Evolutionary conservation across 805 yeast species (phyloP), one percentile per base, ranked within the genome.

Genomic region (Jamesozyma gamospora): DNA sequence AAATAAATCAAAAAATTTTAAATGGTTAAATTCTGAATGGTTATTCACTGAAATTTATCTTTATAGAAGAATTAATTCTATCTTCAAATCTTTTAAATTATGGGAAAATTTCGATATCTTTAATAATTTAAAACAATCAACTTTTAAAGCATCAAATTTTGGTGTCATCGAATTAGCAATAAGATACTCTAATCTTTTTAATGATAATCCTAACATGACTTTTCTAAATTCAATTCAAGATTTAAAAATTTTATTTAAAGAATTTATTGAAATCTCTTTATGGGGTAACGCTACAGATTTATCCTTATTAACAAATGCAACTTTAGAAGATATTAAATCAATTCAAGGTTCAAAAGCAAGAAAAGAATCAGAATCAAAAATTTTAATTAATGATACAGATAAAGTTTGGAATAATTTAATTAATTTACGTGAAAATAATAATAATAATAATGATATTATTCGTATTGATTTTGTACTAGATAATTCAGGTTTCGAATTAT

Each of bases 271-370:
- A 56, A 75, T 90, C 40, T 84, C 96, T 0, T 64, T 92, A 39
- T 92, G 99, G 99, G 99, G 99, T 21, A 92, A 92, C 61, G 96
- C 97, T 15, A 85, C 96, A 4, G 99, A 92, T 61, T 71, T 92
- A 54, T 86, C 96, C 0, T 66, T 94, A 39, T 69, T 92, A 46
- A 88, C 94, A 4, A 87, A 84, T 43, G 86, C 90, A n/a, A 77
- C 87, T 7, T 58, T 86, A 24, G 96, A 88, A 35, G 96, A 92
- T 48, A 82, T 92, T 52, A 82, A 85, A 60, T 77, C 90, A 5
- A 76, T 86, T 30, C 99, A 92, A 66, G 96, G 96, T 32, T 83
- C 82, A 11, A 86, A 82, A 46, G 86, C 86, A 15, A 72, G 97
- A 49, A 80, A 78, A 55, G 76, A 79, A 53, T 83, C 87, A 41